Conservation (phyloP, 345 rosid species). For the Eutrema japonicum region DNA sequence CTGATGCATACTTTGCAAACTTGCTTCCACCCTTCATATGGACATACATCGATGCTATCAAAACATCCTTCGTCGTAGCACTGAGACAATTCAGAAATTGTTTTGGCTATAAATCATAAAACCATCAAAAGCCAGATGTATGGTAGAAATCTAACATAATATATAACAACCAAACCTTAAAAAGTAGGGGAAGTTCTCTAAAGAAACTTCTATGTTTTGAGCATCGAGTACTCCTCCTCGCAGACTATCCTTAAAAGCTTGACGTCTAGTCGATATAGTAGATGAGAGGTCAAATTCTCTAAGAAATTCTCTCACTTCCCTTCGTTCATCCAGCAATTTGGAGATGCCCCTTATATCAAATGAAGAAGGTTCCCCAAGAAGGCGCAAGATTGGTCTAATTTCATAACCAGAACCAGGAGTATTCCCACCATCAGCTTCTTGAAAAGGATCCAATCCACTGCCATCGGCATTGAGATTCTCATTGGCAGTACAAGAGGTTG, state of each 20-base stretch:
- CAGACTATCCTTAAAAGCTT: conserved; percentile 71
- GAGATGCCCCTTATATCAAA: conserved; percentile 60
- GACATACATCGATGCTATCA: conserved; percentile 72
- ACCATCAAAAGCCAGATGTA: conserved; percentile 4
- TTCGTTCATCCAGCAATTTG: conserved; percentile 65
- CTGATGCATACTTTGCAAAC: conserved; percentile 68
- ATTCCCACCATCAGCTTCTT: conserved; percentile 60
- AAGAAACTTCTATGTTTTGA: conserved; percentile 70
- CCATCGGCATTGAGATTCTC: conserved; percentile 57
- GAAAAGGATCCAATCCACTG: conserved; percentile 58
- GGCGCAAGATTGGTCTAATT: conserved; percentile 67
- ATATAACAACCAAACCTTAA: conserved; percentile 64
- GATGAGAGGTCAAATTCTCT: conserved; percentile 59
- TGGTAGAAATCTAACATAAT: conserved; percentile 17
- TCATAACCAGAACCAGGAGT: conserved; percentile 58
- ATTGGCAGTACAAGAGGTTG: conserved; percentile 55
- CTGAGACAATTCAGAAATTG: conserved; percentile 51
- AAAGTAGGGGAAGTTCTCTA: conserved; percentile 81
- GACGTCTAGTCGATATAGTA: conserved; percentile 61
- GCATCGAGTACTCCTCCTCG: conserved; percentile 70
- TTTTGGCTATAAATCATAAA: conserved; percentile 26
- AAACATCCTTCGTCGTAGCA: conserved; percentile 83
- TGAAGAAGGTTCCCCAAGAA: conserved; percentile 65
- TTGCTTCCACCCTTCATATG: conserved; percentile 80
- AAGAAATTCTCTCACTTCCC: conserved; percentile 57